Percentiles rank a stretch among this genome's conserved stretches.
Evolutionary conservation across 805 yeast species (phyloP).

Genomic region (Lachancea kluyveri): DNA sequence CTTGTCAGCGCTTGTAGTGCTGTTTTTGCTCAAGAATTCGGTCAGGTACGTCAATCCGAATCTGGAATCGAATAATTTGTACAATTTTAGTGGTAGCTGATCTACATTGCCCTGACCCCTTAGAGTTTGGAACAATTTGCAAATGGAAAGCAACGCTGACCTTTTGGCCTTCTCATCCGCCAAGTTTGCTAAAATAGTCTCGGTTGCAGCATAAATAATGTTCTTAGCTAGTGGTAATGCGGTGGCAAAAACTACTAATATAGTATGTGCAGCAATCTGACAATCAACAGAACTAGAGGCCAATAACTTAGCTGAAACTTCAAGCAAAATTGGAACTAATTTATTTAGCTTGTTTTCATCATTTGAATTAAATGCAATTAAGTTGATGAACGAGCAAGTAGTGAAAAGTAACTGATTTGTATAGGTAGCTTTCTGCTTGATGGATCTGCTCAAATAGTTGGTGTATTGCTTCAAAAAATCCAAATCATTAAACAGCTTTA

Average conservation of each 20-base stretch:
- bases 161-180: constrained; percentile 32
- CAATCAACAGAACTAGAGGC: constrained; percentile 46
- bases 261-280: constrained; percentile 78
- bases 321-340: constrained; percentile 51
- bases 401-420: constrained; percentile 73
- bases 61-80: constrained; percentile 28
- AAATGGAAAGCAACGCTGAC: constrained; percentile 42
- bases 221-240: constrained; percentile 55
- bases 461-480: constrained; percentile 64
- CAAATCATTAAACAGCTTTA: constrained; percentile 67
- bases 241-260: constrained; percentile 69
- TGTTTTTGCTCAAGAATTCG: constrained; percentile 20
- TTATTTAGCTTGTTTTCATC: constrained; percentile 40
- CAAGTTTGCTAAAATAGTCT: constrained; percentile 47
- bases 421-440: constrained; percentile 52
- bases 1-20: constrained; percentile 32
- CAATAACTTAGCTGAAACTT: constrained; percentile 50
- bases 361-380: constrained; percentile 51
- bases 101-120: constrained; percentile 36
- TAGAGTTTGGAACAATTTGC: constrained; percentile 44
- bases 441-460: constrained; percentile 38
- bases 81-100: constrained; percentile 35
- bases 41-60: constrained; percentile 15
- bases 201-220: constrained; percentile 54
- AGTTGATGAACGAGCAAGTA: constrained; percentile 58